Evolutionary conservation across 352 stramenopile species (phyloP), one percentile per base, ranked within the genome.

Genomic region (Phytopythium cucurbitacearum): DNA sequence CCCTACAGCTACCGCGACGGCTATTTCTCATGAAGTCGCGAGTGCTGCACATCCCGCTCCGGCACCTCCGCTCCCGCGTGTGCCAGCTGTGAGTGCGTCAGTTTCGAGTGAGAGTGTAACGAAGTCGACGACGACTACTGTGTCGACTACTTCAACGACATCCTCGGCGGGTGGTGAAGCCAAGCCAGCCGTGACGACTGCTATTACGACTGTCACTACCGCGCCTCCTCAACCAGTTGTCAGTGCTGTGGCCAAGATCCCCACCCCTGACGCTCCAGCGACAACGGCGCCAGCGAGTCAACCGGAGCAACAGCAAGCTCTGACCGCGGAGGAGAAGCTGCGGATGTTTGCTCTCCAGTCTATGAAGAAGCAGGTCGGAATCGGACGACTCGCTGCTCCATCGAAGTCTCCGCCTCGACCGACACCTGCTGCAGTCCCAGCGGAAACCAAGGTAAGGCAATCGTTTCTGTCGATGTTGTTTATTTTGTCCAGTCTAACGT

Each of bases 321-420:
- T 82, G 45, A 72, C 76, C 3, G 67, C 71, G 3, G 80, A 90
- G 50, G 76, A 88, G 45, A 80, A 85, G 51, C 49, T 90, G 49
- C 76, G 80, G 6, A 49, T 78, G 40, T 85, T 85, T 56, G 76
- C 75, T 9, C 59, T 88, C 21, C 76, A 81, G 51, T 88, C 80
- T 0, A 78, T 90, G 57, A 87, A 85, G 60, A 86, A 87, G 53
- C 72, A 85, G 51, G 62, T 47, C 35, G 58, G 65, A 35, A 48
- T 53, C 34, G 48, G 60, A 42, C 62, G 62, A 10, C 59, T 68
- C 15, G 21, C 48, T 46, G 52, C 43, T 40, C 57, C 67, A 57
- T 45, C 55, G 28, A 68, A 69, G 13, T 39, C 65, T 39, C 44
- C 56, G 46, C 40, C 52, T 15, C 48, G 48, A 3, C 12, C 38